Evolutionary conservation across 768 basidiomycete species (phyloP).

Genomic region (Strobilomyces dryophilus): DNA sequence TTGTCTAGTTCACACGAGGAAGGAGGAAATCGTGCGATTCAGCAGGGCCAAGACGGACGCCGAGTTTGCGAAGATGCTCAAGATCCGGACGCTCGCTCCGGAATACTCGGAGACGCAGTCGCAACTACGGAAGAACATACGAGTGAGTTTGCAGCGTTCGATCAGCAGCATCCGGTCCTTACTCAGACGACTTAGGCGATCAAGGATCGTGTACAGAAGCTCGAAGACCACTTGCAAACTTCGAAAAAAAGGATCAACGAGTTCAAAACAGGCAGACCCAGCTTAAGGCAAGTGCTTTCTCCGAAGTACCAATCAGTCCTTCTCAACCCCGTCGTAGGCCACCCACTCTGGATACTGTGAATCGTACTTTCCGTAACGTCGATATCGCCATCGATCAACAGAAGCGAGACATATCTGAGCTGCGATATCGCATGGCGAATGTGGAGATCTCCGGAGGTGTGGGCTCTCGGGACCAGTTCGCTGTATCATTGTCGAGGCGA

Average conservation of each 20-base stretch:
- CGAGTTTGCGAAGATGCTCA: slow-evolving; percentile 73
- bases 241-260: slow-evolving; percentile 68
- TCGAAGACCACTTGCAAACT: slow-evolving; percentile 68
- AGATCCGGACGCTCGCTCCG: slow-evolving; percentile 75
- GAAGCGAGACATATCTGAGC: slow-evolving; percentile 45
- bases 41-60: slow-evolving; percentile 73
- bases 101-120: slow-evolving; percentile 84
- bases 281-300: slow-evolving; percentile 49
- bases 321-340: slow-evolving; percentile 44
- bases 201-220: slow-evolving; percentile 68
- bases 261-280: slow-evolving; percentile 56
- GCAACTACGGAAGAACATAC: slow-evolving; percentile 64
- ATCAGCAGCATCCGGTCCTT: background rate
- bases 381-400: slow-evolving; percentile 67
- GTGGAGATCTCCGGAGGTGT: slow-evolving; percentile 37
- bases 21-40: slow-evolving; percentile 80
- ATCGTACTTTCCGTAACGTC: slow-evolving; percentile 81
- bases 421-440: slow-evolving; percentile 50
- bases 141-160: slow-evolving; percentile 42
- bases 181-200: slow-evolving; percentile 45
- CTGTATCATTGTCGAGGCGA: slow-evolving; percentile 35
- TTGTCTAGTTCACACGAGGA: slow-evolving; percentile 65
- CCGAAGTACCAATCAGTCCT: background rate
- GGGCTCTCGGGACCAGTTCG: slow-evolving; percentile 38
- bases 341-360: slow-evolving; percentile 81